Evolutionary conservation across 257 asterid genomes (phyloP), one percentile per base, ranked within the genome.

Genomic region (Pogostemon cablin): DNA sequence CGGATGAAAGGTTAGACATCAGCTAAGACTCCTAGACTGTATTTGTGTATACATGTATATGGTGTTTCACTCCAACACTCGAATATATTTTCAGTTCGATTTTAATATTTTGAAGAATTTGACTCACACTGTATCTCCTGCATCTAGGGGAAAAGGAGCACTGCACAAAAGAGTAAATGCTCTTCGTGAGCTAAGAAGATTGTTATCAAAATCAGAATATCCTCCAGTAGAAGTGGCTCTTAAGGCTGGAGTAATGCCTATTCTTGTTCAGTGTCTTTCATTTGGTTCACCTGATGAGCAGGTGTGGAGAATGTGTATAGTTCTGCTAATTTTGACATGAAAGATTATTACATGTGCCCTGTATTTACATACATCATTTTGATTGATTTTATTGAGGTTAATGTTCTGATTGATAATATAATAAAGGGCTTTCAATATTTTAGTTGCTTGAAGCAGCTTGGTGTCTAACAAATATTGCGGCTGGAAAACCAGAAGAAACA

Each of bases 391-490:
- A 0, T 39, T 50, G 72, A 50, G 32, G 56, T 46, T 11, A 12
- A 7, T 15, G 11, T 57, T 50, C 57, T 54, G 61, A 72, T 67
- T 40, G 43, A 40, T 61, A 7, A 41, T 17, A 4, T 69, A 43
- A 67, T 47, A 39, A 42, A 54, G 32, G 74, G 72, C 39, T 50
- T 67, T 7, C 73, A 66, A 64, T 47, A 40, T 68, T 67, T 40
- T 65, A 95, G 99, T 83, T 95, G 81, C 99, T 95, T n/a, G 98
- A 95, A 82, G 93, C 96, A 4, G 96, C 99, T 77, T 95, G 99
- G 99, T 95, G 99, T 80, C 79, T 95, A 75, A 95, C 99, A 70
- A 95, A 95, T 81, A 91, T 95, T 62, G 98, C 96, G 44, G 95
- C 99, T 20, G 99, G 99, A 72, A 83, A 86, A 74, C 92, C 95